Evolutionary conservation across 1,284 basidiomycete genomes (phyloP).

Genomic region (Xerocomus minutiporus): DNA sequence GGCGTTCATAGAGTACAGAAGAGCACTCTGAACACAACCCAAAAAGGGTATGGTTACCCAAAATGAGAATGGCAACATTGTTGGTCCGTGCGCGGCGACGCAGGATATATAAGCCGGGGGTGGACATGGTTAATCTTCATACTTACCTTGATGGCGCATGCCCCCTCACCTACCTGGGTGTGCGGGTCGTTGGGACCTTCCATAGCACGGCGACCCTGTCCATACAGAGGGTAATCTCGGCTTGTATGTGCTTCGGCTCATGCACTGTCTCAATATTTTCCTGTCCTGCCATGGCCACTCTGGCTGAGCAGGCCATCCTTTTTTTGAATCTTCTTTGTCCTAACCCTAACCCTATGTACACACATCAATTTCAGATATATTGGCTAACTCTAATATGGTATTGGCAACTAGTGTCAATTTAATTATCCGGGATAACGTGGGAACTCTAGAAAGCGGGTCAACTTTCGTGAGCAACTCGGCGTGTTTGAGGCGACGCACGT

Average conservation of each 20-base stretch:
- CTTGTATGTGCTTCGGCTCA: constrained; percentile 26
- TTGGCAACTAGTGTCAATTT: too few relatives aligned
- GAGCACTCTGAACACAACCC: constrained; percentile 38
- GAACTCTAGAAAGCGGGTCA: constrained; percentile 10
- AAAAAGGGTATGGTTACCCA: background rate
- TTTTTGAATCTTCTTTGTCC: constrained; percentile 12
- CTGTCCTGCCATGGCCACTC: constrained; percentile 49
- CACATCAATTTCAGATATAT: too few relatives aligned
- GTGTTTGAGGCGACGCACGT: constrained; percentile 20
- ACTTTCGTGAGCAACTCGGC: too few relatives aligned
- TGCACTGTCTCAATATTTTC: constrained; percentile 64
- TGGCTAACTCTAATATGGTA: too few relatives aligned
- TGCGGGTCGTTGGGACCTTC: constrained; percentile 42
- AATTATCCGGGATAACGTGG: constrained; percentile 22
- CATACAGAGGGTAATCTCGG: constrained; percentile 29
- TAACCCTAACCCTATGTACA: constrained; percentile 42
- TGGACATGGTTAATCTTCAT: constrained; percentile 29
- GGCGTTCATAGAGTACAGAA: constrained; percentile 87
- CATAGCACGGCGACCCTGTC: constrained; percentile 52
- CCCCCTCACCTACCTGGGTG: constrained; percentile 39
- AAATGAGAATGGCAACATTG: background rate
- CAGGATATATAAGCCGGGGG: constrained; percentile 20
- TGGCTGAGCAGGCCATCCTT: constrained; percentile 33
- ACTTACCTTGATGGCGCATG: constrained; percentile 37
- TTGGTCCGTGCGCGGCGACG: constrained; percentile 12